Evolutionary conservation across 441 rosid species (phyloP).

Genomic region (Euphorbia celastroides): DNA sequence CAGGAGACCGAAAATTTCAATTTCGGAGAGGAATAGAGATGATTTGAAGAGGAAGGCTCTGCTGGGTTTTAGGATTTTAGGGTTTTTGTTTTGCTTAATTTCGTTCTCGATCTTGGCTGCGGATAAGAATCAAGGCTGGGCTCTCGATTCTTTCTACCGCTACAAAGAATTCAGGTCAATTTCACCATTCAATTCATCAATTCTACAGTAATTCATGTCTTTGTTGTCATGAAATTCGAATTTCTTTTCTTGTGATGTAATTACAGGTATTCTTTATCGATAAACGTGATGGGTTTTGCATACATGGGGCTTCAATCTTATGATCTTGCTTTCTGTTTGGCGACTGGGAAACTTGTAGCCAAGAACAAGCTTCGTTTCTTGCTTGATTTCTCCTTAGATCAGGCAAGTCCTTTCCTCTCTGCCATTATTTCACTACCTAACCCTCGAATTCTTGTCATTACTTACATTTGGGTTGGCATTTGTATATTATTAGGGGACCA

Average conservation of each 20-base stretch:
- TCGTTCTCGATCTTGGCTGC: slow-evolving; percentile 77
- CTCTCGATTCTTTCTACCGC: slow-evolving; percentile 67
- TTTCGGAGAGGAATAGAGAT: slow-evolving; percentile 45
- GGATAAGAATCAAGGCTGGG: slow-evolving; percentile 85
- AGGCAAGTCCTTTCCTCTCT: slow-evolving; percentile 39
- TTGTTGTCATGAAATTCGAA: not conserved
- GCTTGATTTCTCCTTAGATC: slow-evolving; percentile 67
- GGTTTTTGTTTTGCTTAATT: slow-evolving; percentile 54
- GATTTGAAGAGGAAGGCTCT: slow-evolving; percentile 33
- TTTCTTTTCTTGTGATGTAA: not conserved
- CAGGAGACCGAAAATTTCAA: slow-evolving; percentile 35
- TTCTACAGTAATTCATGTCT: no score
- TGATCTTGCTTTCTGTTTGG: slow-evolving; percentile 47
- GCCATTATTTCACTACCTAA: slow-evolving; percentile 6
- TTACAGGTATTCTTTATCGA: slow-evolving; percentile 69
- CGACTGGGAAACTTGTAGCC: slow-evolving; percentile 34
- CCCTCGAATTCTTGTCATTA: not conserved
- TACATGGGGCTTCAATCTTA: slow-evolving; percentile 62
- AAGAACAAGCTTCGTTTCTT: slow-evolving; percentile 39
- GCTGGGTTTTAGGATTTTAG: slow-evolving; percentile 58
- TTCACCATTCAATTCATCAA: not conserved
- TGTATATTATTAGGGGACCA: slow-evolving; percentile 20
- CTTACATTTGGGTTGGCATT: slow-evolving; percentile 9
- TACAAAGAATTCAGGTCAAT: slow-evolving; percentile 81
- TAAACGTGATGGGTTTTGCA: slow-evolving; percentile 60